Evolutionary conservation across 352 stramenopile genomes (phyloP), one percentile per base, ranked within the genome.

Genomic region (Phytophthora multivora): DNA sequence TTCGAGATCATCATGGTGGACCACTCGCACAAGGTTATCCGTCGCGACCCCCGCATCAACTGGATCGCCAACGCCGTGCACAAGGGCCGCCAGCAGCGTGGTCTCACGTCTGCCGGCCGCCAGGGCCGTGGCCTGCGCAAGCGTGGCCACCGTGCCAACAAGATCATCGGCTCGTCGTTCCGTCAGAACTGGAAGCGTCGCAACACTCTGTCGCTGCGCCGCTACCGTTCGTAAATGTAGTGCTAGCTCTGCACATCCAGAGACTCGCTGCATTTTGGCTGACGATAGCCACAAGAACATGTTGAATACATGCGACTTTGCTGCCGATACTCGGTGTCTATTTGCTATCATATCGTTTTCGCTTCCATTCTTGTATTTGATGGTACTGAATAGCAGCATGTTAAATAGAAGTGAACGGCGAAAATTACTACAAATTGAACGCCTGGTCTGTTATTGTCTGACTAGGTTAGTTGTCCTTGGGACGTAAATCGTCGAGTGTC

Each of bases 1-100:
- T 99, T 99, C 69, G 98, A 99, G 90, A 88, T 99, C 68, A 99
- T 99, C 82, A 77, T 99, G 42, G 96, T 99, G 40, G 98, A 99
- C 89, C 96, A 98, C 68, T 90, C 85, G 69, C 97, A 99, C 90
- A 95, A 91, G 73, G 92, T 90, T 59, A 99, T 99, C 86, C 93
- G 98, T 76, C 98, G 98, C 66, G 98, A 99, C 81, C 87, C 98
- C 48, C 96, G 96, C 73, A 99, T 99, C 83, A 99, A 99, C 88
- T 99, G 98, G 98, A 99, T 99, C 88, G 90, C 86, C 63, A 98
- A 99, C 81, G 89, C 97, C 58, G 95, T 99, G 59, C 97, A 99
- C 89, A 99, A 99, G 93, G 97, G 98, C 86, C 90, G 98, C 62
- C 98, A 99, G 86, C 91, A 95, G 74, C 95, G 98, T 87, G 98